These are phyloP conservation scores for Tripidium arundinaceum DNA, from an alignment of 202 grass and related monocot species.

Conservation along the genomic window DNA sequence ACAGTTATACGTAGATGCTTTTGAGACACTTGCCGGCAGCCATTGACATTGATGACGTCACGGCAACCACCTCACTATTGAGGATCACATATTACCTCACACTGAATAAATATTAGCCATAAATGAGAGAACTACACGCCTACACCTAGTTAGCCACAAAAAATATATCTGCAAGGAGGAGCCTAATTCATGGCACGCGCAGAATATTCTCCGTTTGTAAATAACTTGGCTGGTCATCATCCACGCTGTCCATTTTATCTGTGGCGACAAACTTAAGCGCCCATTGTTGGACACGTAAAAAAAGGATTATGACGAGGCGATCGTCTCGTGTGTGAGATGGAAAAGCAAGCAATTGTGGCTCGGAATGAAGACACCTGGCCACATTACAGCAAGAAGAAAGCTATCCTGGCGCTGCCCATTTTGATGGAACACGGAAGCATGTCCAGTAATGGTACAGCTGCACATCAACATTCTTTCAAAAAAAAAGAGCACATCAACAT, in stretches of 20 bases:
- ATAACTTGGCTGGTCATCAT: constrained; percentile 19
- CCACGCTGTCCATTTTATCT: constrained; percentile 34
- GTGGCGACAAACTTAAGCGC: neutral
- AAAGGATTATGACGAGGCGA: neutral
- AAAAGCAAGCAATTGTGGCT: constrained; percentile 35
- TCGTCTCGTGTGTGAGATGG: neutral
- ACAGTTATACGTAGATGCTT: no score
- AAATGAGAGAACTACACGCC: no score
- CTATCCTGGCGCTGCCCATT: constrained; percentile 41
- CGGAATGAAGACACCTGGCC: constrained; percentile 28
- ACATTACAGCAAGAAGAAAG: constrained; percentile 34
- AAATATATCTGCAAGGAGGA: neutral
- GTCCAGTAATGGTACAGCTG: neutral
- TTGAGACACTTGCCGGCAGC: neutral
- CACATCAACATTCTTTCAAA: neutral
- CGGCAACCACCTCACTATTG: neutral
- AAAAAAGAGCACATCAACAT: constrained; percentile 13
- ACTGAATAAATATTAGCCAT: no score
- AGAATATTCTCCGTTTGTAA: neutral
- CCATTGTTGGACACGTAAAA: neutral
- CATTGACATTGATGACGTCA: neutral
- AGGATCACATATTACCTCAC: neutral
- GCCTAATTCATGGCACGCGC: neutral
- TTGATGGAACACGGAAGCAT: no score
- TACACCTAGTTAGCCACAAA: neutral